Percentiles rank a stretch among this genome's conserved stretches.
These are phyloP conservation scores for Alternaria metachromatica DNA, from an alignment of 2,329 filamentous ascomycete species.

Conservation along the genomic window DNA sequence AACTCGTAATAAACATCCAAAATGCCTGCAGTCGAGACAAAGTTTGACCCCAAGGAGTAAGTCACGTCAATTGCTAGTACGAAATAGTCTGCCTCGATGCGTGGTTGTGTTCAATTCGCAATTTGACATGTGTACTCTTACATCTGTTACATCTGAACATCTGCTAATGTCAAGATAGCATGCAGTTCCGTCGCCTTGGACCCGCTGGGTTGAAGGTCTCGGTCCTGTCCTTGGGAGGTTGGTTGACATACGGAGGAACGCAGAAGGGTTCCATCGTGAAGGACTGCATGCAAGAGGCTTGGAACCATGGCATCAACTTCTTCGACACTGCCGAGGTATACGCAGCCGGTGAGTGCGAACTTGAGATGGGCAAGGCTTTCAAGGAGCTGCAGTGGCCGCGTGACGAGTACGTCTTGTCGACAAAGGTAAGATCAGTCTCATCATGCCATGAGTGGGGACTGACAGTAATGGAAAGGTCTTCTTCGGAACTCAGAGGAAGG, in stretches of 20 bases:
- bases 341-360: slow-evolving; percentile 66
- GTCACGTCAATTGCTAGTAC: background rate
- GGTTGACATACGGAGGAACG: slow-evolving; percentile 57
- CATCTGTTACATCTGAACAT: background rate
- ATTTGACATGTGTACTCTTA: background rate
- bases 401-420: slow-evolving; percentile 40
- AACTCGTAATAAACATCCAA: slow-evolving; percentile 11
- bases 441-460: background rate
- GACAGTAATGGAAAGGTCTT: slow-evolving; percentile 50
- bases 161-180: slow-evolving; percentile 22
- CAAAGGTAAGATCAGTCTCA: slow-evolving; percentile 22
- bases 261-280: slow-evolving; percentile 57
- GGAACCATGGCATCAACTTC: slow-evolving; percentile 59
- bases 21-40: slow-evolving; percentile 52
- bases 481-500: slow-evolving; percentile 64
- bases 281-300: slow-evolving; percentile 59
- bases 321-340: slow-evolving; percentile 62
- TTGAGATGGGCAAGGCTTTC: slow-evolving; percentile 62
- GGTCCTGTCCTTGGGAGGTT: slow-evolving; percentile 57
- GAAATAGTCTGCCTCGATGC: background rate
- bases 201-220: slow-evolving; percentile 58
- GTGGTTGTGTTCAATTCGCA: background rate
- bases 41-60: slow-evolving; percentile 55
- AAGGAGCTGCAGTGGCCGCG: slow-evolving; percentile 58
- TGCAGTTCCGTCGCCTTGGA: slow-evolving; percentile 42